Base-by-base conservation (phyloP, 2,329 filamentous ascomycete species). In the Cladorrhinum sp. region DNA sequence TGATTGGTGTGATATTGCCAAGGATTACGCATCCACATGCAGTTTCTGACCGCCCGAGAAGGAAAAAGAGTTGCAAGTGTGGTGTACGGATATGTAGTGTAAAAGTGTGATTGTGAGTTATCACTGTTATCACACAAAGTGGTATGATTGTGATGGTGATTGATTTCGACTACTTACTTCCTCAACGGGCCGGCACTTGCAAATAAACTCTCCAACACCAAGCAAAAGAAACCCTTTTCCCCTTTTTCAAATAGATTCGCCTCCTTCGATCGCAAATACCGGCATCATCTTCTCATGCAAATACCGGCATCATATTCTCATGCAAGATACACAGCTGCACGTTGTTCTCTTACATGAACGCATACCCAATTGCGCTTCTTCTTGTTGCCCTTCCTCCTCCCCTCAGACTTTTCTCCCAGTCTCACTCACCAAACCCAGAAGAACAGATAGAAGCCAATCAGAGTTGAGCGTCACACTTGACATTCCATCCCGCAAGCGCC, bases 1-100 rank as follows among this genome's bases (percentile, higher is more conserved):
- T 36, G 36, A 55, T 55, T 55, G 52, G 32, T 55, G 52, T 55
- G 52, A 55, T 45, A 45, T 55, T n/a, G 52, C 52, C 52, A 55
- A 55, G 52, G 22, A 55, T 55, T 32, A 55, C 52, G 25, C 52
- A 41, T 45, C 36, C 36, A 36, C 32, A 36, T 12, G n/a, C 16
- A 13, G 27, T 36, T 36, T 36, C 32, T 36, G 32, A 36, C 9
- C 32, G 32, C 32, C 32, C 3, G 12, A 36, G 32, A 36, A 36
- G 32, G 32, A 36, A 36, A n/a, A 36, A 36, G 32, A 36, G 32
- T 36, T 36, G 32, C 7, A 36, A 36, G 32, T 36, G 32, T 36
- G 32, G 10, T 36, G n/a, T n/a, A n/a, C n/a, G n/a, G n/a, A n/a
- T n/a, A n/a, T n/a, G n/a, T n/a, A n/a, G n/a, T n/a, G n/a, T n/a